Percentiles rank a stretch among this genome's conserved stretches.
Conservation (phyloP, 2,329 filamentous ascomycete species). For the Alternaria conjuncta region DNA sequence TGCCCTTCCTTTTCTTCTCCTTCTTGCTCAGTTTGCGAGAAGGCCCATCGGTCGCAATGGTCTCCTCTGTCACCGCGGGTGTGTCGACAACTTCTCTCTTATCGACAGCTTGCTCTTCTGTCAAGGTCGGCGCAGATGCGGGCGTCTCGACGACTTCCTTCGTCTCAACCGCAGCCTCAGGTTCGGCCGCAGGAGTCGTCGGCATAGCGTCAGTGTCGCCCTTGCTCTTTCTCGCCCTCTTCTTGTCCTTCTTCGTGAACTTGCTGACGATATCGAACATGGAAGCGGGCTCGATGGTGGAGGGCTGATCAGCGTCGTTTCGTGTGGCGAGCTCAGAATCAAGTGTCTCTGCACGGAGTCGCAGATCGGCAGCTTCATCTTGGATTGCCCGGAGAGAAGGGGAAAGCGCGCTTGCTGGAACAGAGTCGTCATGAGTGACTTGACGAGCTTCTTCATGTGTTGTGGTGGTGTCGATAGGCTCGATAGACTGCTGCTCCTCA, state of each 20-base stretch:
- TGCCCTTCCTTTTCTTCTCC: constrained; percentile 32
- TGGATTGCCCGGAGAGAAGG: constrained; percentile 33
- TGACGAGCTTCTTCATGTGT: not conserved
- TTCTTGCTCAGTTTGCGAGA: constrained; percentile 31
- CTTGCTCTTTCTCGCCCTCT: constrained; percentile 33
- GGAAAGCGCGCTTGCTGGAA: constrained; percentile 19
- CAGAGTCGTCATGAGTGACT: not conserved
- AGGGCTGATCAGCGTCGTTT: constrained; percentile 16
- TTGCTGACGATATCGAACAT: constrained; percentile 37
- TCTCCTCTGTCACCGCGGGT: not conserved
- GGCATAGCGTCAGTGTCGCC: constrained; percentile 24
- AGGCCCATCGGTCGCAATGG: constrained; percentile 1
- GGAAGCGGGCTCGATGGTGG: constrained; percentile 22
- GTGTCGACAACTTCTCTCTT: constrained; percentile 18
- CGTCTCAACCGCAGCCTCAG: constrained; percentile 28
- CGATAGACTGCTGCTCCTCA: not conserved
- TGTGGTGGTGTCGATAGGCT: not conserved
- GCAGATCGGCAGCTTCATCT: constrained; percentile 37
- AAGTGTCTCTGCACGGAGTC: constrained; percentile 35
- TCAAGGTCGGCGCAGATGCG: not conserved
- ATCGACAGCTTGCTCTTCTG: constrained; percentile 14
- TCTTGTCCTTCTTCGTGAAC: constrained; percentile 40
- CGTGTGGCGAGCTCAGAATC: constrained; percentile 22
- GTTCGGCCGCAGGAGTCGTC: constrained; percentile 32
- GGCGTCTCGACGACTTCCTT: constrained; percentile 23